phyloP scores from a whole-genome alignment of 1,139 yeast species.

The Petasospora fabianii region DNA sequence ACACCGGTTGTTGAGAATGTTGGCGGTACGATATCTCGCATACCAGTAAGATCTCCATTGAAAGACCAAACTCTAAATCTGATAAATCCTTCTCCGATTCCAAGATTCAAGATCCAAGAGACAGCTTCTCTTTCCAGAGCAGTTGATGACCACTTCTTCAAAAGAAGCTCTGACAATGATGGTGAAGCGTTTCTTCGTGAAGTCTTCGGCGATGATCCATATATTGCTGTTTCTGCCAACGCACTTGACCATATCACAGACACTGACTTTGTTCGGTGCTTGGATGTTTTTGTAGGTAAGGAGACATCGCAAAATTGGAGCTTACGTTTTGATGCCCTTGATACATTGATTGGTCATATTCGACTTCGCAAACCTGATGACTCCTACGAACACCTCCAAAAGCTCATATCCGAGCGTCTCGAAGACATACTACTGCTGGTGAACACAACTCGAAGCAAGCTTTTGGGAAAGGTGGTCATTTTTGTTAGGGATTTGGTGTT shows the following conservation, averaged over 20 bases:
- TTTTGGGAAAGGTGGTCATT: conserved; percentile 19
- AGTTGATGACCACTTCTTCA: too few species aligned
- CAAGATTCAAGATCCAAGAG: too few species aligned
- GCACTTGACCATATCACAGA: conserved; percentile 7
- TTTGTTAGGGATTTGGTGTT: conserved; percentile 24
- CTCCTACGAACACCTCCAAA: conserved; percentile 15
- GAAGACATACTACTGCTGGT: conserved; percentile 17
- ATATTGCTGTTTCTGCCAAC: conserved; percentile 8
- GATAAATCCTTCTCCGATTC: too few species aligned
- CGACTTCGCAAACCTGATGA: conserved; percentile 17
- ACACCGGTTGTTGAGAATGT: too few species aligned
- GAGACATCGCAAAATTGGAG: conserved; percentile 25
- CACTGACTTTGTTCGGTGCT: too few species aligned
- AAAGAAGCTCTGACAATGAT: too few species aligned
- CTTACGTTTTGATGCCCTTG: conserved; percentile 14
- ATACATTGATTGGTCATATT: conserved; percentile 20
- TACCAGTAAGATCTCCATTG: too few species aligned
- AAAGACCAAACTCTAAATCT: too few species aligned
- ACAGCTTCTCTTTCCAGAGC: too few species aligned
- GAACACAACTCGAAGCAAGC: conserved; percentile 17
- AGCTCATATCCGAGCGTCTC: conserved; percentile 11
- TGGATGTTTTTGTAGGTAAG: conserved; percentile 14
- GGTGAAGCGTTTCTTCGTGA: conserved; percentile 24
- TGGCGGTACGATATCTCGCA: too few species aligned
- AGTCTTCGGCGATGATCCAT: conserved; percentile 22